Evolutionary conservation across 106 monocot species (phyloP), one percentile per base, ranked within the genome.

Genomic region (Agapanthus africanus): DNA sequence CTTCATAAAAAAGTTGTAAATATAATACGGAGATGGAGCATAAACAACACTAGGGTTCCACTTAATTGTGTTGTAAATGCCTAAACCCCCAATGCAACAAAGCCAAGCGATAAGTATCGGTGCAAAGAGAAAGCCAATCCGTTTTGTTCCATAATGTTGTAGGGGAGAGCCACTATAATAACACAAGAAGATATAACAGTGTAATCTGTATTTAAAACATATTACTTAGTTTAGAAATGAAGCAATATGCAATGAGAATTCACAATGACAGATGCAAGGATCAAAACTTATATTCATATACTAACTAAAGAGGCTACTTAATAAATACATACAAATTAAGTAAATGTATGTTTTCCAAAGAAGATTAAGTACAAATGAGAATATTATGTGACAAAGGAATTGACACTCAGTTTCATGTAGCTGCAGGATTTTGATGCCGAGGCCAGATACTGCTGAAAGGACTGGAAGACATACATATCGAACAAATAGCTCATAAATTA

Each of bases 141-240:
- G 67, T 54, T 73, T 83, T 28, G 93, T 93, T 37, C 93, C 93
- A 78, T 77, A 83, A 40, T 86, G 85, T 79, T 88, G 93, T 67
- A 93, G 69, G 21, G 85, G 68, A 66, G 89, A 1, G 59, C 86
- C 25, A 80, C 37, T 54, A 90, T 74, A 70, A 90, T 67, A 44
- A 82, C 10, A 70, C 86, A 93, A 11, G 93, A 40, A 66, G 82
- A 59, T 11, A 80, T 18, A 7, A 86, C 74, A 11, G 72, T 78
- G 73, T 69, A 78, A 71, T 84, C 89, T 93, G 86, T 70, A 79
- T 35, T 18, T 31, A 66, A 37, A 39, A 93, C 93, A 46, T n/a
- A n/a, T n/a, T n/a, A n/a, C n/a, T n/a, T n/a, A n/a, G n/a, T n/a
- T n/a, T n/a, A n/a, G n/a, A n/a, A n/a, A n/a, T n/a, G n/a, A n/a